Evolutionary conservation across 192 early-diverging fungal species (phyloP), one percentile per base, ranked within the genome.

Genomic region (Gorgonomyces haynaldii): DNA sequence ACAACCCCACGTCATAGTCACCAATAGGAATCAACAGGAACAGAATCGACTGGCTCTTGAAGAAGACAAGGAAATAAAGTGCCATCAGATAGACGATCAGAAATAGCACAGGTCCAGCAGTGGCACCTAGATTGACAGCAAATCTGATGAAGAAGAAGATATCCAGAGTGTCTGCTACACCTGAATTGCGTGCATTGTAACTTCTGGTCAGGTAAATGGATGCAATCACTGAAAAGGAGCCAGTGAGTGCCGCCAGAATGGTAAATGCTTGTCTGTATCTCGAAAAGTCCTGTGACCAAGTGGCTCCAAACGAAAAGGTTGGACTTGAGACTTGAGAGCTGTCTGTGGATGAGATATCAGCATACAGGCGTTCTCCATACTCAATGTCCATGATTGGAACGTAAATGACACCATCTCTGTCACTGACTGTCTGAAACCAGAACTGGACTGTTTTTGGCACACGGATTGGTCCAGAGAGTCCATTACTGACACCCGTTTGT

Each of bases 1-100:
- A 78, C 12, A 42, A 50, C 21, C 31, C 45, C 15, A 72, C 38
- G 40, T 75, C 67, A 4, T 16, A 8, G 13, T 35, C 45, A 5
- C 25, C 24, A 7, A 42, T 61, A 10, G 75, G 75, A 8, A 78
- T 42, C 27, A 72, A 22, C 10, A 69, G 37, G 19, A 57, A 68
- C 13, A 72, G 46, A 20, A 52, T 24, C 28, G 39, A 53, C 37
- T 78, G 72, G 5, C 52, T 60, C 32, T 78, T 76, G 60, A 61
- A 78, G 17, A 70, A 71, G 22, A 76, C 50, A 20, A 76, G 52
- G 49, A 54, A 72, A 56, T 75, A 78, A 6, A 48, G 24, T 9
- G 56, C 61, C 8, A 66, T 17, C n/a, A 39, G 9, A 5, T 56
- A 20, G 6, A 75, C 39, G 31, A 64, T 54, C 37, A 45, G 47